phyloP scores from a whole-genome alignment of 768 basidiomycete genomes.

The Butyriboletus loyo region DNA sequence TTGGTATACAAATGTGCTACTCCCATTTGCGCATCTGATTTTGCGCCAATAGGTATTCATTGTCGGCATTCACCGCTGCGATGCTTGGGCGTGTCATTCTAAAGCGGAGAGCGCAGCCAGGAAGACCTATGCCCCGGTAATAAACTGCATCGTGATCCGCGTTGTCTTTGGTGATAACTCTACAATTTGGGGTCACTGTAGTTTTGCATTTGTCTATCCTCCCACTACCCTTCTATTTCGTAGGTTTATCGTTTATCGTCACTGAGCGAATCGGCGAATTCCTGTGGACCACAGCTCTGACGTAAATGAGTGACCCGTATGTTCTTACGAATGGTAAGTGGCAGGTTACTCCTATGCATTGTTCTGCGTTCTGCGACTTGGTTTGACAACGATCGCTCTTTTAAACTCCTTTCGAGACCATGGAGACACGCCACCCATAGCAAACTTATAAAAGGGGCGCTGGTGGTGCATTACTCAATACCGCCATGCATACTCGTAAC shows the following conservation, averaged over 20 bases:
- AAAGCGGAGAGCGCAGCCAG: constrained; percentile 48
- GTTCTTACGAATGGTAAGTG: constrained; percentile 5
- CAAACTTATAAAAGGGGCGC: constrained; percentile 5
- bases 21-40: constrained; percentile 10
- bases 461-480: background rate
- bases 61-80: constrained; percentile 78
- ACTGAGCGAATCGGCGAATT: background rate
- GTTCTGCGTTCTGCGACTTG: constrained; percentile 5
- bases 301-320: constrained; percentile 1
- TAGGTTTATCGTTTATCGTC: constrained; percentile 1
- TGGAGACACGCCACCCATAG: constrained; percentile 8
- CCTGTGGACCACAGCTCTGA: background rate
- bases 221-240: background rate
- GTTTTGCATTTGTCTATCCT: constrained; percentile 1
- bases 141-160: background rate
- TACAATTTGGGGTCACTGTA: background rate
- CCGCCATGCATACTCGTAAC: constrained; percentile 4
- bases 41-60: constrained; percentile 65
- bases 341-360: constrained; percentile 5
- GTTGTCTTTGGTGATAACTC: background rate
- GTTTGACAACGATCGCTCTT: constrained; percentile 8
- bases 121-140: constrained; percentile 57
- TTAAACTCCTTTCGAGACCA: constrained; percentile 4
- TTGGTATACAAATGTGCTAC: constrained; percentile 54
- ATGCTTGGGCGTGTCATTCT: constrained; percentile 75